Percentiles rank a stretch among this genome's conserved stretches.
These are phyloP conservation scores for Dacryopinax spathularia DNA, from an alignment of 768 basidiomycete species.

Conservation along the genomic window DNA sequence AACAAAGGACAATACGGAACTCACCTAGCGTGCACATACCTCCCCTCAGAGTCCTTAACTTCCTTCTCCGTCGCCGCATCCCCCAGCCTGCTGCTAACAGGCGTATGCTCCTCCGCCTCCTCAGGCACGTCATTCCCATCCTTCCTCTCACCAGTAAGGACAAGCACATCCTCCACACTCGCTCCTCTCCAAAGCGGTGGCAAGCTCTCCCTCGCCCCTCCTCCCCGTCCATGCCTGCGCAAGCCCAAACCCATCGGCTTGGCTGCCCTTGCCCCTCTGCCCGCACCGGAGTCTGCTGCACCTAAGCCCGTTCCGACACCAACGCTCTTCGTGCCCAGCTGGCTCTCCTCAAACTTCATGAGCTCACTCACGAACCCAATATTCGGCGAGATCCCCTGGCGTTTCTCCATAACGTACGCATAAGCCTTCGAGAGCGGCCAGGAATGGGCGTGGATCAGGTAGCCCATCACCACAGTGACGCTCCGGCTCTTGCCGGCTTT, in stretches of 20 bases:
- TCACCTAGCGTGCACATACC: slow-evolving; percentile 73
- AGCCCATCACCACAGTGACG: slow-evolving; percentile 92
- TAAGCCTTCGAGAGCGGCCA: slow-evolving; percentile 91
- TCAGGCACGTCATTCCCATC: neutral
- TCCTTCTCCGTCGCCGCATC: slow-evolving; percentile 73
- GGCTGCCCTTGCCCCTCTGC: neutral
- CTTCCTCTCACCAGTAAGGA: neutral
- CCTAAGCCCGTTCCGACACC: slow-evolving; percentile 51
- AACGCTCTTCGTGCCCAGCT: slow-evolving; percentile 61
- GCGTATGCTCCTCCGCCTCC: slow-evolving; percentile 6
- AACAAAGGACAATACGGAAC: slow-evolving; percentile 6
- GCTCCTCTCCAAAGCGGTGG: neutral
- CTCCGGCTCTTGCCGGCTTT: slow-evolving; percentile 92
- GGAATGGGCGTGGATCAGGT: slow-evolving; percentile 92
- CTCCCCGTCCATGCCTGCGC: neutral
- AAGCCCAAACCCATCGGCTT: neutral
- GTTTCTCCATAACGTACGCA: slow-evolving; percentile 76
- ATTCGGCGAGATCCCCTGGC: slow-evolving; percentile 91
- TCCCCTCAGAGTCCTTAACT: slow-evolving; percentile 68
- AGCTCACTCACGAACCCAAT: slow-evolving; percentile 96
- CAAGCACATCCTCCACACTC: neutral
- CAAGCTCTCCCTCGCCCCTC: slow-evolving; percentile 4
- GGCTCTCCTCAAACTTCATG: slow-evolving; percentile 89
- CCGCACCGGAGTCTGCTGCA: too few relatives aligned
- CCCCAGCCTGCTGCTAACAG: slow-evolving; percentile 7